Conservation (phyloP, 164 flowering plant species). For the Vitis rupestris region DNA sequence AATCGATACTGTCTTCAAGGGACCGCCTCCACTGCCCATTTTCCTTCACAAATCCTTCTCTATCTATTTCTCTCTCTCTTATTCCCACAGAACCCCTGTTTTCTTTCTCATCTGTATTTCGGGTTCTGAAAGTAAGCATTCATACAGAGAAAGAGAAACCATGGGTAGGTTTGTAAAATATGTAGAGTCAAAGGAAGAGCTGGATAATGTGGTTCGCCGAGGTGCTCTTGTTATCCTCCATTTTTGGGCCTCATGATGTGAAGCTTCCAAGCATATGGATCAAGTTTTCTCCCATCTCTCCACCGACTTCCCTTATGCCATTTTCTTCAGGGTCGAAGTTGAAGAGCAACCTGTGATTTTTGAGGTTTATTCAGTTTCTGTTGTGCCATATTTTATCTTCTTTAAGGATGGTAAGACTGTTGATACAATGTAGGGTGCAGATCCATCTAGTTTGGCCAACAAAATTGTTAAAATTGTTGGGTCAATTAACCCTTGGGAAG, state of each 20-base stretch:
- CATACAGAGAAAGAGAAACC: slow-evolving; percentile 9
- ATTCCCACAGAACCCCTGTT: neutral
- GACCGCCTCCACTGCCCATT: slow-evolving; percentile 9
- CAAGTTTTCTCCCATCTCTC: slow-evolving; percentile 86
- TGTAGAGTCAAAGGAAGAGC: slow-evolving; percentile 66
- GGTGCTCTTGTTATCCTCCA: slow-evolving; percentile 63
- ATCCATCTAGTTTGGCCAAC: slow-evolving; percentile 90
- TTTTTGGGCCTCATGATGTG: slow-evolving; percentile 99
- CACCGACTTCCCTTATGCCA: slow-evolving; percentile 79
- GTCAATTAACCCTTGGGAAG: slow-evolving; percentile 37
- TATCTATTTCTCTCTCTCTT: too few relatives aligned
- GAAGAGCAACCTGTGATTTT: slow-evolving; percentile 96
- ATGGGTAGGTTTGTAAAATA: slow-evolving; percentile 83
- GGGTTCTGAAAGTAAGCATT: too few relatives aligned
- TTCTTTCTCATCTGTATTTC: too few relatives aligned
- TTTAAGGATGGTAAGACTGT: slow-evolving; percentile 82
- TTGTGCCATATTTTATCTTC: slow-evolving; percentile 88
- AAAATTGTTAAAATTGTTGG: slow-evolving; percentile 83
- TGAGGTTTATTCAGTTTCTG: slow-evolving; percentile 76
- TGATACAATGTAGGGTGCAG: slow-evolving; percentile 87
- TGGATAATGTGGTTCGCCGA: slow-evolving; percentile 33
- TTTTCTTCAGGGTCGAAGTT: slow-evolving; percentile 87
- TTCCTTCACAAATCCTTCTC: too few relatives aligned
- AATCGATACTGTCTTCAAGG: slow-evolving; percentile 56
- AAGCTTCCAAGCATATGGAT: slow-evolving; percentile 98